These are phyloP conservation scores for Fusarium decemcellulare DNA, from an alignment of 2,329 filamentous ascomycete species.

Conservation along the genomic window DNA sequence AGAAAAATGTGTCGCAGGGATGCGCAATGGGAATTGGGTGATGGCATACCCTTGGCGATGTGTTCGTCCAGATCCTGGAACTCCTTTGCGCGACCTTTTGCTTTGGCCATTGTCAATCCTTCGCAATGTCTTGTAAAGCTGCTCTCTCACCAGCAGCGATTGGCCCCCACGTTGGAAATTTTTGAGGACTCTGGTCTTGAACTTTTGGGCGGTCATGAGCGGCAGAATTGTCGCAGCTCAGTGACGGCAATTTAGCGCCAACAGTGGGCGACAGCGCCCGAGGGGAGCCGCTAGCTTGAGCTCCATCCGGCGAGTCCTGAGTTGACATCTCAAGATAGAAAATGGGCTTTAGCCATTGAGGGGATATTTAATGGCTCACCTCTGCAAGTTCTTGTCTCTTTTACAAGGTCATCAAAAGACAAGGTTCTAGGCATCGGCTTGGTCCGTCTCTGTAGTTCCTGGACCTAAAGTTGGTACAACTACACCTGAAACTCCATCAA, in stretches of 20 bases:
- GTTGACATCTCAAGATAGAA: constrained; percentile 8
- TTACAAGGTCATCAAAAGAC: not conserved
- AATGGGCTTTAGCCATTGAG: not conserved
- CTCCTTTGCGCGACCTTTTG: constrained; percentile 69
- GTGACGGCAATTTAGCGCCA: not conserved
- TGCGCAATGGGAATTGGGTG: not conserved
- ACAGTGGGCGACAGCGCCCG: constrained; percentile 17
- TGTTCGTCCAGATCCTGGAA: constrained; percentile 75
- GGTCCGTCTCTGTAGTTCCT: not conserved
- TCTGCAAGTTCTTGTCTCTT: not conserved
- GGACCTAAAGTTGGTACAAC: not conserved
- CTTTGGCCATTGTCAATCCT: constrained; percentile 63
- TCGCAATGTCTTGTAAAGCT: constrained; percentile 27
- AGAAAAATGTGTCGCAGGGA: constrained; percentile 11
- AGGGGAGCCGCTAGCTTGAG: constrained; percentile 27
- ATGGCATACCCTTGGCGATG: constrained; percentile 69
- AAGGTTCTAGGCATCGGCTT: not conserved
- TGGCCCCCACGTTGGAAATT: constrained; percentile 53
- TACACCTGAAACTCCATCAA: constrained; percentile 16
- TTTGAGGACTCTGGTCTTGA: constrained; percentile 49
- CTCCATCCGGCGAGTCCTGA: not conserved
- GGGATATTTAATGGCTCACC: not conserved
- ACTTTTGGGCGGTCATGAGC: constrained; percentile 66
- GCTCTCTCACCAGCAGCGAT: constrained; percentile 20
- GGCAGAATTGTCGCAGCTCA: constrained; percentile 58